phyloP scores from a whole-genome alignment of 2,329 filamentous ascomycete genomes.

The Pezicula radicicola region DNA sequence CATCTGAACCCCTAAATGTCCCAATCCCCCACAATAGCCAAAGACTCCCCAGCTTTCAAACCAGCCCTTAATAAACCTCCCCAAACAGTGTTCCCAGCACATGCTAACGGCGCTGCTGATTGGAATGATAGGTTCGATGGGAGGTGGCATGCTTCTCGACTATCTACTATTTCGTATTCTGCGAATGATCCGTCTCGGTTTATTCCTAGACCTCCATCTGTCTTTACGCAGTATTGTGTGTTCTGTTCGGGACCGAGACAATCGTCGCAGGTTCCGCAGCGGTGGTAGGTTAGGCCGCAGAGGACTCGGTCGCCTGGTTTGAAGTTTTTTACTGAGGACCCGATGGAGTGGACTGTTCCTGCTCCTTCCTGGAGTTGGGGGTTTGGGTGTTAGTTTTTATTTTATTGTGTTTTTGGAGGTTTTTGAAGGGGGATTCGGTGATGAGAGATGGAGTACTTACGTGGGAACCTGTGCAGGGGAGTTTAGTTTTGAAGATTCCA shows the following conservation, averaged over 20 bases:
- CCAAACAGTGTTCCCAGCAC: constrained; percentile 48
- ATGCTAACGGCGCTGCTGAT: constrained; percentile 53
- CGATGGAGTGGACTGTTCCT: constrained; percentile 29
- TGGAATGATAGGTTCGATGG: constrained; percentile 46
- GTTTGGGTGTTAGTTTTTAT: too few species aligned
- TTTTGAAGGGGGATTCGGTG: too few species aligned
- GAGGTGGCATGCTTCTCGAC: constrained; percentile 39
- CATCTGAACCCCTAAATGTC: constrained; percentile 49
- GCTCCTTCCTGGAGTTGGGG: background rate
- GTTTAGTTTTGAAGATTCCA: constrained; percentile 43
- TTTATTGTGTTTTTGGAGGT: too few species aligned
- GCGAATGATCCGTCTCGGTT: constrained; percentile 52
- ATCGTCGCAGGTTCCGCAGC: constrained; percentile 50
- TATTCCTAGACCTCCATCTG: constrained; percentile 45
- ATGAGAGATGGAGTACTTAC: constrained; percentile 12
- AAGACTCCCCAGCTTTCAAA: constrained; percentile 29
- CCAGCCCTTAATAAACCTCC: constrained; percentile 31
- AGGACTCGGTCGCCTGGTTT: constrained; percentile 42
- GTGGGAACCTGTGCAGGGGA: constrained; percentile 50
- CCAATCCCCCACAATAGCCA: constrained; percentile 47
- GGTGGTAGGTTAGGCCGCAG: constrained; percentile 48
- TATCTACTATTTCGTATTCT: constrained; percentile 51
- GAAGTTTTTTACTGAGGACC: constrained; percentile 25
- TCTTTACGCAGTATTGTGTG: constrained; percentile 48
- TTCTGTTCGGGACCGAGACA: constrained; percentile 47